Percentiles rank a stretch among this genome's conserved stretches.
phyloP scores from a whole-genome alignment of 306 rosid genomes.

The Aeschynomene evenia region DNA sequence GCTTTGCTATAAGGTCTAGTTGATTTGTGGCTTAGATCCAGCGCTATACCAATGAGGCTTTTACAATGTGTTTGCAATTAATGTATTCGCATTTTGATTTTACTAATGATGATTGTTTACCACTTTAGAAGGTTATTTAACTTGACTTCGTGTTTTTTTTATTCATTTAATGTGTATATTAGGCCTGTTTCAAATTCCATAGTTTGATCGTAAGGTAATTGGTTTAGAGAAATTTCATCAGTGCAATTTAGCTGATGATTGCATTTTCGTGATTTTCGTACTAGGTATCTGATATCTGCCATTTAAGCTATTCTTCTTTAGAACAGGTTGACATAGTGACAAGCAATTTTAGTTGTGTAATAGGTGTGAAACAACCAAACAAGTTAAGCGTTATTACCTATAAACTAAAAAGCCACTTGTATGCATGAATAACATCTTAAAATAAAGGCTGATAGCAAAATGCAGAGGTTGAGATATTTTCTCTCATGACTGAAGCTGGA shows the following conservation, averaged over 20 bases:
- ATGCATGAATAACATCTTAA: background rate
- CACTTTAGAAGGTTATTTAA: background rate
- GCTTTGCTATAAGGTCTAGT: background rate
- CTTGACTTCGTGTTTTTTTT: background rate
- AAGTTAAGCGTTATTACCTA: background rate
- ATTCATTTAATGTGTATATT: conserved; percentile 13
- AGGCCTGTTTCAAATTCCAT: background rate
- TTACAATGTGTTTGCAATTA: background rate
- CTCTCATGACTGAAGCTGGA: conserved; percentile 18
- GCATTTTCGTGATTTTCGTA: background rate
- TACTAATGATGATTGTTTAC: background rate
- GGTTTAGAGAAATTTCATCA: background rate
- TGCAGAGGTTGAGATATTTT: background rate
- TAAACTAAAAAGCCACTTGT: conserved; percentile 4
- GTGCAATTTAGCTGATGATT: conserved; percentile 1
- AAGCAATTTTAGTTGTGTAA: too few relatives aligned
- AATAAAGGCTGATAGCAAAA: background rate
- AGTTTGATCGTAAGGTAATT: background rate
- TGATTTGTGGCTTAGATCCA: conserved; percentile 25
- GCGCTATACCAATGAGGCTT: background rate
- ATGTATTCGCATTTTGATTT: background rate
- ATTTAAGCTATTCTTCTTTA: too few relatives aligned
- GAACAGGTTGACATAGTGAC: too few relatives aligned
- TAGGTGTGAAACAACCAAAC: conserved; percentile 4
- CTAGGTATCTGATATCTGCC: background rate